Conservation (phyloP, 768 basidiomycete species). For the Suillus placidus region DNA sequence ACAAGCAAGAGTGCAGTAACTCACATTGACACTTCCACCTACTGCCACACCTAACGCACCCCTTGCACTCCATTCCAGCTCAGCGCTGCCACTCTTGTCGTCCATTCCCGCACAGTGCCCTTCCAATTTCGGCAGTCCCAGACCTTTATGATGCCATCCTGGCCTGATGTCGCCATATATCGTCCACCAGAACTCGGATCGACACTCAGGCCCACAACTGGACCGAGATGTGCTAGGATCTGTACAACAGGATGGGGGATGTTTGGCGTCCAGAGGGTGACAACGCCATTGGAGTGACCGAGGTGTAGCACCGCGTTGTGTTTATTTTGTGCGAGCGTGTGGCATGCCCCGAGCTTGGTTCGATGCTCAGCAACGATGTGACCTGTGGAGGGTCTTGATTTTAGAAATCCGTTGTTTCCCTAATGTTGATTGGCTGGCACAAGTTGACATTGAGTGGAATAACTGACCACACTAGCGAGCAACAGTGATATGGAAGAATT, state of each 20-base stretch:
- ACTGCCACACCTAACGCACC: constrained; percentile 82
- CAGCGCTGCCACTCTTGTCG: constrained; percentile 63
- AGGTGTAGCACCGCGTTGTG: constrained; percentile 95
- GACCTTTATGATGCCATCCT: constrained; percentile 88
- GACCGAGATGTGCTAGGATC: constrained; percentile 88
- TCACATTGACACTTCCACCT: constrained; percentile 82
- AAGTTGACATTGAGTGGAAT: background rate
- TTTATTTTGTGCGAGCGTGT: constrained; percentile 84
- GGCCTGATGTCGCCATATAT: constrained; percentile 89
- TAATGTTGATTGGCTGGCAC: constrained; percentile 23
- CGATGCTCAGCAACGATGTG: constrained; percentile 83
- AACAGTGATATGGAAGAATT: constrained; percentile 96
- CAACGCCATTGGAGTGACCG: constrained; percentile 92
- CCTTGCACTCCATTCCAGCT: constrained; percentile 83
- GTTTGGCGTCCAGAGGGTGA: constrained; percentile 98
- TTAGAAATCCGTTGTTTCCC: constrained; percentile 90
- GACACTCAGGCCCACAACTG: constrained; percentile 76
- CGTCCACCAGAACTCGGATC: constrained; percentile 86
- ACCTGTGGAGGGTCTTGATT: constrained; percentile 97
- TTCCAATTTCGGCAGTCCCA: constrained; percentile 99
- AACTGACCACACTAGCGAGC: constrained; percentile 76
- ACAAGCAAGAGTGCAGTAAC: constrained; percentile 23
- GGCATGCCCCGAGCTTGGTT: constrained; percentile 85
- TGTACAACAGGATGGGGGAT: constrained; percentile 90
- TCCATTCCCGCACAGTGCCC: constrained; percentile 81